These are phyloP conservation scores for Proliferodiscus dingleyae DNA, from an alignment of 2,329 filamentous ascomycete species.

Conservation along the genomic window DNA sequence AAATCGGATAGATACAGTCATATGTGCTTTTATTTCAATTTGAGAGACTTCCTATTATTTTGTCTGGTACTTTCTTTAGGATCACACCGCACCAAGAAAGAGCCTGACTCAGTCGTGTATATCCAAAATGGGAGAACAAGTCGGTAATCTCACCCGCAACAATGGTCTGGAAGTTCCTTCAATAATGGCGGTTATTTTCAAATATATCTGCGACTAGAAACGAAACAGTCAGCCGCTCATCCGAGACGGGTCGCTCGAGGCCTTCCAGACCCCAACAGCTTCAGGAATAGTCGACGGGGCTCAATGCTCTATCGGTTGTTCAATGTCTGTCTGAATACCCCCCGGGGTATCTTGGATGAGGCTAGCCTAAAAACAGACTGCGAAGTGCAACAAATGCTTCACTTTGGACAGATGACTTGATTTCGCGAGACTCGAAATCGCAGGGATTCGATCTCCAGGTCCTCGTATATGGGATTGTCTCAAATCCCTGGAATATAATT, in stretches of 20 bases:
- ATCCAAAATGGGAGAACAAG: too few relatives aligned
- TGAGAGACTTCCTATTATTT: too few relatives aligned
- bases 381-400: background rate
- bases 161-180: too few relatives aligned
- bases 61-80: too few relatives aligned
- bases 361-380: background rate
- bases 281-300: conserved; percentile 15
- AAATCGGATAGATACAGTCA: too few relatives aligned
- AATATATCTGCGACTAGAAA: background rate
- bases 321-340: background rate
- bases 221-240: background rate
- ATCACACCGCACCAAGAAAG: too few relatives aligned
- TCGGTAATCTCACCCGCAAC: too few relatives aligned
- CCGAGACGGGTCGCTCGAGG: background rate
- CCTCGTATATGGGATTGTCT: background rate
- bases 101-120: too few relatives aligned
- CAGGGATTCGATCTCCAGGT: background rate
- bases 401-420: background rate
- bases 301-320: background rate
- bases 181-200: too few relatives aligned
- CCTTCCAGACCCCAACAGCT: background rate
- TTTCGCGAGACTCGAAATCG: background rate
- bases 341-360: background rate
- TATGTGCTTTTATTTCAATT: too few relatives aligned
- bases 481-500: background rate